phyloP scores from a whole-genome alignment of 139 green algal genomes.

The Ettlia oleoabundans region DNA sequence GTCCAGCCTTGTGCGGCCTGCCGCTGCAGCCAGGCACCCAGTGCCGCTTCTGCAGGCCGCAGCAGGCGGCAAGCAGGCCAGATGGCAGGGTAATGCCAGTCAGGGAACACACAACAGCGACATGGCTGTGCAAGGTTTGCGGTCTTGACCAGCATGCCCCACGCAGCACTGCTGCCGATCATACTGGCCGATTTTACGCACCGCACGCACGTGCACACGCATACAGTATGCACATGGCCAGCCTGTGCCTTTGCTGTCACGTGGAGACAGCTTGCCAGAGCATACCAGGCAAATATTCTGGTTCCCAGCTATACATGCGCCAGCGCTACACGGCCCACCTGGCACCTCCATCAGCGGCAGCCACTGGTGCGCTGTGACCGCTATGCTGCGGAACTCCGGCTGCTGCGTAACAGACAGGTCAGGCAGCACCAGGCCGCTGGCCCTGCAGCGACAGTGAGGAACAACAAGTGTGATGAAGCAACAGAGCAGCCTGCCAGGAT shows the following conservation, averaged over 20 bases:
- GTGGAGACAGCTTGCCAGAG: no score
- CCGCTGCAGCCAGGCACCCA: conserved; percentile 74
- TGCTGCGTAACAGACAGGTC: conserved; percentile 70
- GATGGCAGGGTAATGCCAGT: neutral
- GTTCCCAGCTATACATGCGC: neutral
- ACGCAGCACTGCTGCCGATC: no score
- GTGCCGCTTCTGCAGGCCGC: conserved; percentile 34
- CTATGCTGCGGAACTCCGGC: conserved; percentile 72
- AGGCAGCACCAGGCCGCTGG: conserved; percentile 74
- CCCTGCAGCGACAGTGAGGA: conserved; percentile 49
- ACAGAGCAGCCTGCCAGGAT: neutral
- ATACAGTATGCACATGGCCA: no score
- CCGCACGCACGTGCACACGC: no score
- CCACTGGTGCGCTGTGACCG: conserved; percentile 92
- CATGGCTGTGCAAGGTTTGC: no score
- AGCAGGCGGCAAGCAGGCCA: neutral
- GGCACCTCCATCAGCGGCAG: conserved; percentile 83
- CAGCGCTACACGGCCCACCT: neutral
- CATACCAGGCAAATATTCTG: no score
- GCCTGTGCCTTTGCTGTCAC: no score
- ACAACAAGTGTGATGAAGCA: neutral
- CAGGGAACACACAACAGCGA: neutral
- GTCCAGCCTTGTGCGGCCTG: conserved; percentile 70
- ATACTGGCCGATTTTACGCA: no score
- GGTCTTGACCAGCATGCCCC: no score